These are phyloP conservation scores for Penicillium cosmopolitanum DNA, from an alignment of 495 filamentous ascomycete genomes.

Conservation along the genomic window DNA sequence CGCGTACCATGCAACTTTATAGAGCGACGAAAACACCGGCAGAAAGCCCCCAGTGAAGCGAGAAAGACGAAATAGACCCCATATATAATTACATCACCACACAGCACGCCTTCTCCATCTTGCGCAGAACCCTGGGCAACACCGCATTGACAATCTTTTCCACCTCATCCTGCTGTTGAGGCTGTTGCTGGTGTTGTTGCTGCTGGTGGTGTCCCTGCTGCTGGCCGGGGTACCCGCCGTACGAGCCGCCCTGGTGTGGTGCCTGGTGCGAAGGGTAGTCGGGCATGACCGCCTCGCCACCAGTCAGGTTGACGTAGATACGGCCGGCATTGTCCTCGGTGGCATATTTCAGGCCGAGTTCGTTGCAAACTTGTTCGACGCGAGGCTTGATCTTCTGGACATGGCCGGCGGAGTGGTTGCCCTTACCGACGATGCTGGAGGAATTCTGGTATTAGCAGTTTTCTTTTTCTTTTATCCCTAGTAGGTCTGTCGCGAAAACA, in stretches of 20 bases:
- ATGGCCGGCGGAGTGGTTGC: conserved; percentile 78
- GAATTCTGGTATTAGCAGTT: neutral
- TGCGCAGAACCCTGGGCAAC: conserved; percentile 60
- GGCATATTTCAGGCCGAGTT: conserved; percentile 77
- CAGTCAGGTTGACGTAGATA: conserved; percentile 73
- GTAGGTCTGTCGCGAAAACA: neutral
- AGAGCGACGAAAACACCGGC: neutral
- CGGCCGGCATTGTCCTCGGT: conserved; percentile 88
- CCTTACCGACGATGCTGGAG: conserved; percentile 84
- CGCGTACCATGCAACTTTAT: neutral
- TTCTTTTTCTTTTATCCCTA: neutral
- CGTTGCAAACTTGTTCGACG: conserved; percentile 81
- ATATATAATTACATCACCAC: conserved; percentile 66
- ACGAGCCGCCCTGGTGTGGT: conserved; percentile 16
- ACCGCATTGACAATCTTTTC: conserved; percentile 66
- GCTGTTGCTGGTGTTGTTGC: conserved; percentile 43
- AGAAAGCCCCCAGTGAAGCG: neutral
- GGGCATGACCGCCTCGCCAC: conserved; percentile 61
- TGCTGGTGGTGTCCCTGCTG: conserved; percentile 40
- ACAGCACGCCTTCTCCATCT: conserved; percentile 73
- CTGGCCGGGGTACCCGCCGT: conserved; percentile 42
- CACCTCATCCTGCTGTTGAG: conserved; percentile 62
- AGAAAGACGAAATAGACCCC: neutral
- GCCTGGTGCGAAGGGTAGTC: conserved; percentile 41
- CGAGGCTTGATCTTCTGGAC: conserved; percentile 90